Evolutionary conservation across 257 asterid genomes (phyloP), one percentile per base, ranked within the genome.

Genomic region (Linaria vulgaris): DNA sequence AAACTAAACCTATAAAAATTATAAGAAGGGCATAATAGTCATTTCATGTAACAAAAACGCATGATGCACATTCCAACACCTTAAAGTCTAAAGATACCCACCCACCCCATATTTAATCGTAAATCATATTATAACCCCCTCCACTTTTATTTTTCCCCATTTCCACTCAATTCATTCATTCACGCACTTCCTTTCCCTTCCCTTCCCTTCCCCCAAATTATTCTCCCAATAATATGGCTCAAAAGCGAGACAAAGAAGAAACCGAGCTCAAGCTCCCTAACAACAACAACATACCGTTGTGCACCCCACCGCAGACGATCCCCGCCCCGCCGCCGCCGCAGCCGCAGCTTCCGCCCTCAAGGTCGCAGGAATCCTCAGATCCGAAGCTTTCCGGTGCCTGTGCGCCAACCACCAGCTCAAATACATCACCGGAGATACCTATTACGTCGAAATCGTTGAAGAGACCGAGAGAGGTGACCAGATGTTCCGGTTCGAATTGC

Each of bases 401-500:
- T 25, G 11, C 16, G 3, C 64, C 64, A 31, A 49, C 34, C 55
- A 66, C 56, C 15, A 63, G 61, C 49, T 46, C 76, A n/a, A n/a
- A n/a, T n/a, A n/a, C n/a, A n/a, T n/a, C n/a, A 71, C 43, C 64
- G 49, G 73, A 79, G 78, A 67, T 52, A 69, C 56, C 20, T n/a
- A 11, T 9, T 0, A 12, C 15, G 57, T 19, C 19, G 19, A 34
- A 1, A 1, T 41, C 71, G 30, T 43, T 79, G 70, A 86, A 86
- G 67, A 80, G 91, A 69, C 79, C 82, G 52, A 84, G 91, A 58
- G 92, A 82, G n/a, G 79, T 44, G 22, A 77, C 60, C 34, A 76
- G 92, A 51, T 87, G 95, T 41, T 80, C 92, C 63, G 86, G 95
- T 9, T 59, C 81, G 12, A 89, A 83, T 1, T 87, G 95, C 76